phyloP scores from a whole-genome alignment of 192 early-diverging fungal species.

The Chytriomyces hyalinus region DNA sequence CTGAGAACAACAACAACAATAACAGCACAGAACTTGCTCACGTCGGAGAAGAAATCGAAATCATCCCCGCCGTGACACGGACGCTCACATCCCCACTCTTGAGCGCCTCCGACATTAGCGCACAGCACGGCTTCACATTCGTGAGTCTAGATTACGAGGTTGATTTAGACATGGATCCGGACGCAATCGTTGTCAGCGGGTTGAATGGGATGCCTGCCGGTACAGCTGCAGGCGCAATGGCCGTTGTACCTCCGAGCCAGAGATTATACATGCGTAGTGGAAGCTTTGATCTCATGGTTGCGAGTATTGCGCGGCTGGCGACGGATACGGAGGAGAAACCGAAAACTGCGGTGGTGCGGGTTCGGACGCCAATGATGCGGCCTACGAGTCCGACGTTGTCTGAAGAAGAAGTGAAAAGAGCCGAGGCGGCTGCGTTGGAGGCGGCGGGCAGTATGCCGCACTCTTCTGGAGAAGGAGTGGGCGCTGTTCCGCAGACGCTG shows the following conservation, averaged over 20 bases:
- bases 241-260: constrained; percentile 2
- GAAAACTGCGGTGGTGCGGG: background rate
- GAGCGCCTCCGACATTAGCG: background rate
- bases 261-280: constrained; percentile 10
- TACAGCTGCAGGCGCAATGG: constrained; percentile 2
- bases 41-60: constrained; percentile 35
- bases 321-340: background rate
- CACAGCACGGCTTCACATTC: constrained; percentile 33
- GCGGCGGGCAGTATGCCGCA: background rate
- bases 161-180: constrained; percentile 29
- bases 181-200: background rate
- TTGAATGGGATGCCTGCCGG: background rate
- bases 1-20: too few species aligned
- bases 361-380: constrained; percentile 39
- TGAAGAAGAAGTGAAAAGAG: constrained; percentile 17
- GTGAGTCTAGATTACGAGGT: constrained; percentile 39
- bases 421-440: background rate
- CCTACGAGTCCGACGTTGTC: constrained; percentile 31
- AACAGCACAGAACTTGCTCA: background rate
- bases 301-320: background rate
- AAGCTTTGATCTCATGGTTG: constrained; percentile 17
- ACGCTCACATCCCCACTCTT: constrained; percentile 28
- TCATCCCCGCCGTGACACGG: constrained; percentile 30
- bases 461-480: background rate
- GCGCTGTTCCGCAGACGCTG: background rate